A percentile compares a stretch with the other conserved stretches of the same genome.
Evolutionary conservation across 2,329 filamentous ascomycete genomes (phyloP).

Genomic region (Beauveria brongniartii): DNA sequence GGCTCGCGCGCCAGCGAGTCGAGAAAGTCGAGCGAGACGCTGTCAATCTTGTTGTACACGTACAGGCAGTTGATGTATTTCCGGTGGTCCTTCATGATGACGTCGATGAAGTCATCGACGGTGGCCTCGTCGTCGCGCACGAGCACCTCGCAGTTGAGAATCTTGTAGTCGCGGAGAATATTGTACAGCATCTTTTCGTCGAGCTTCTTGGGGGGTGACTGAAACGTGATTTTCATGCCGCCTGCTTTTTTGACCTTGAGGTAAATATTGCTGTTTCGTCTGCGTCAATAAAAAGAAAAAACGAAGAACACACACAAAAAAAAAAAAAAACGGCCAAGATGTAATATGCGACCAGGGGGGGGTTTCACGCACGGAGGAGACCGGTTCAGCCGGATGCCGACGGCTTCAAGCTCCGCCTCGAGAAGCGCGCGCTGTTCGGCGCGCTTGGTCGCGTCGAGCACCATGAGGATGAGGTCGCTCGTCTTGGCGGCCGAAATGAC

Average conservation of each 20-base stretch:
- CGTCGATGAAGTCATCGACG: constrained; percentile 97
- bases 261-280: constrained; percentile 72
- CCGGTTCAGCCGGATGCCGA: constrained; percentile 87
- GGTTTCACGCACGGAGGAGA: constrained; percentile 65
- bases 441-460: constrained; percentile 92
- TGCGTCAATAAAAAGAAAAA: constrained; percentile 12
- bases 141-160: constrained; percentile 93
- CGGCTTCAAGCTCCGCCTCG: constrained; percentile 88
- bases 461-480: constrained; percentile 93
- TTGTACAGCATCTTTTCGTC: constrained; percentile 99
- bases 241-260: constrained; percentile 92
- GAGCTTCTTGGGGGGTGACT: constrained; percentile 75
- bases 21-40: constrained; percentile 85
- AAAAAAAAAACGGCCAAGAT: not conserved
- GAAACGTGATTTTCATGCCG: constrained; percentile 98
- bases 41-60: constrained; percentile 99
- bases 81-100: constrained; percentile 98
- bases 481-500: constrained; percentile 98
- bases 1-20: constrained; percentile 88
- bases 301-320: not conserved
- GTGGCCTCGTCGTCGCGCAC: constrained; percentile 92
- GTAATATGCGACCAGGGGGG: not conserved
- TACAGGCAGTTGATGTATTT: constrained; percentile 95
- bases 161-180: constrained; percentile 96
- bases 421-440: constrained; percentile 85